Conservation (phyloP, 106 monocot genomes). For the Agapanthus africanus region DNA sequence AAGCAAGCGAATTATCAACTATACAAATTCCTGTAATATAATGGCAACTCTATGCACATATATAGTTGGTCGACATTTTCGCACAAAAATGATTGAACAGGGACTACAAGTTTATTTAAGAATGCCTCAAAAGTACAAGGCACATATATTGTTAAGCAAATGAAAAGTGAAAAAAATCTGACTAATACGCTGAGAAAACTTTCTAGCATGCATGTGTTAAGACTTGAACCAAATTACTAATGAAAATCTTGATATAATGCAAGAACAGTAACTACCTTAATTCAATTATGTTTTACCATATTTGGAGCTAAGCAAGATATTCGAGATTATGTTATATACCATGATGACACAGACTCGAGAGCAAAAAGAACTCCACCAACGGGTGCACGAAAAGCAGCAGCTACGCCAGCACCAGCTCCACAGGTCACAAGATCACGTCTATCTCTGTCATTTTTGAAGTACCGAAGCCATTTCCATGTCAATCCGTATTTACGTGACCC, state of each 20-base stretch:
- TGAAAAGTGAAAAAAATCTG: neutral
- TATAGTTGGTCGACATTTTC: neutral
- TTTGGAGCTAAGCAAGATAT: neutral
- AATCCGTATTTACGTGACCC: conserved; percentile 32
- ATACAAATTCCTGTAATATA: neutral
- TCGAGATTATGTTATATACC: conserved; percentile 18
- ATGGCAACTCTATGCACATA: neutral
- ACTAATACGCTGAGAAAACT: neutral
- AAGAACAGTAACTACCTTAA: neutral
- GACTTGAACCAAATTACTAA: neutral
- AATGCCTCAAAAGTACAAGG: too few species aligned
- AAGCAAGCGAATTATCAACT: neutral
- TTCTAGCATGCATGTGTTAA: neutral
- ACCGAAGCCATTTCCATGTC: conserved; percentile 45
- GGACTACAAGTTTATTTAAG: too few species aligned
- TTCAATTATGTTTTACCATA: too few species aligned
- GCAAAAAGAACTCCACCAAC: conserved; percentile 82
- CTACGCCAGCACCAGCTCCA: conserved; percentile 60
- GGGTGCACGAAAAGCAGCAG: conserved; percentile 73
- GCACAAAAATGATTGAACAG: neutral
- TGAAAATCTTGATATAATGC: neutral
- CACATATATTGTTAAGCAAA: neutral
- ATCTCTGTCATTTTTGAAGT: conserved; percentile 69
- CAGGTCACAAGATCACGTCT: conserved; percentile 67
- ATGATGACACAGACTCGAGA: conserved; percentile 63